Conservation (phyloP, 345 rosid genomes). For the Iberis pinnata region DNA sequence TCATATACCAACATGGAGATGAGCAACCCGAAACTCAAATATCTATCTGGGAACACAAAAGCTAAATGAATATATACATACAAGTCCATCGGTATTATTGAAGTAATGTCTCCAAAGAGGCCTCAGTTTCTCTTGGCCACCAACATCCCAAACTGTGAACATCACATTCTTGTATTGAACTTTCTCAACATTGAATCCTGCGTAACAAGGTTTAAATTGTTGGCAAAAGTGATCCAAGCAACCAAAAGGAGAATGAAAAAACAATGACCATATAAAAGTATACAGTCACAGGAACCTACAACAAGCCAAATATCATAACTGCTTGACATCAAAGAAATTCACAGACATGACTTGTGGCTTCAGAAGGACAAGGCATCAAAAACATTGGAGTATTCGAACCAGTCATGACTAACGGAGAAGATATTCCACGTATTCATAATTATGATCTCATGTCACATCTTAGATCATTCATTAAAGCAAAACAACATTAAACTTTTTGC, state of each 20-base stretch:
- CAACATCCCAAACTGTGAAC: constrained; percentile 99
- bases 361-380: constrained; percentile 4
- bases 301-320: neutral
- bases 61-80: constrained; percentile 24
- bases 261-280: neutral
- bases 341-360: neutral
- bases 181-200: constrained; percentile 98
- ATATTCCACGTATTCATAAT: neutral
- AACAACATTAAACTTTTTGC: too few species aligned
- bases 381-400: neutral
- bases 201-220: constrained; percentile 14
- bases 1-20: too few species aligned
- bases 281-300: neutral
- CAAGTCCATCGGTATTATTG: constrained; percentile 97
- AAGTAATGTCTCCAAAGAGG: constrained; percentile 99
- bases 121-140: constrained; percentile 97
- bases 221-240: neutral
- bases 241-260: neutral
- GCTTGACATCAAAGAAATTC: neutral
- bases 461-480: neutral
- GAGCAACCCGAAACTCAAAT: neutral
- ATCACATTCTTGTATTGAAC: constrained; percentile 98
- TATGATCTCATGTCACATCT: constrained; percentile 1
- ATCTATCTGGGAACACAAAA: neutral
- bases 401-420: neutral